Evolutionary conservation across 805 yeast species (phyloP), one percentile per base, ranked within the genome.

Genomic region (Pichia manshurica): DNA sequence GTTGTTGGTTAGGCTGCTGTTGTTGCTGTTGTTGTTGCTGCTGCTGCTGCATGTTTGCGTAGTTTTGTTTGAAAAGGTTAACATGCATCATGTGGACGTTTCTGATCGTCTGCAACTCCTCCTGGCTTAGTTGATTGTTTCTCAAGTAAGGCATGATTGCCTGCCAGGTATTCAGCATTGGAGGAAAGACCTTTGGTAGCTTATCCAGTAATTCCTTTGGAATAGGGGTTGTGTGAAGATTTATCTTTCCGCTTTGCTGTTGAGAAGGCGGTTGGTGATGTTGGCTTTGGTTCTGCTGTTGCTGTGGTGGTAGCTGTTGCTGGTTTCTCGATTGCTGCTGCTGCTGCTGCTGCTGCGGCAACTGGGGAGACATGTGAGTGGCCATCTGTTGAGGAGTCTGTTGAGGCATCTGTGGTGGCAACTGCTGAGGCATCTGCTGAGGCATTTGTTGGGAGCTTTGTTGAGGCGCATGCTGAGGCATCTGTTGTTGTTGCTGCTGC

Each of bases 121-220:
- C 74, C 6, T 77, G 74, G 1, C 85, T 79, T 35, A 86, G 66
- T 50, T 78, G 70, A 50, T 78, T 79, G 32, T 53, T 58, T 53
- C 77, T 74, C 53, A 78, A 76, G 55, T 81, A 74, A 37, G 81
- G 83, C 63, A 81, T 78, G 25, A 87, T 79, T 60, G 81, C 86
- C 20, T 79, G 77, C 96, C 96, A 89, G 6, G 95, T 86, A 55
- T 77, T 82, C 25, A 82, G 82, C 43, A 81, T 83, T 13, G 82
- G 82, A 0, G 96, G 96, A 31, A 87, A 69, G 8, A 58, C 53
- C 41, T 77, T 82, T 9, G 95, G 95, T 41, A 87, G 75, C 56
- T 78, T 78, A 45, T 75, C 71, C 19, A 87, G 65, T 22, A 87
- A 63, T 2, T 79, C 77, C 15, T 76, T 77, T 0, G 96, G 96